These are phyloP conservation scores for Pseudonitzschia multistriata DNA, from an alignment of 108 stramenopile genomes.

Conservation along the genomic window DNA sequence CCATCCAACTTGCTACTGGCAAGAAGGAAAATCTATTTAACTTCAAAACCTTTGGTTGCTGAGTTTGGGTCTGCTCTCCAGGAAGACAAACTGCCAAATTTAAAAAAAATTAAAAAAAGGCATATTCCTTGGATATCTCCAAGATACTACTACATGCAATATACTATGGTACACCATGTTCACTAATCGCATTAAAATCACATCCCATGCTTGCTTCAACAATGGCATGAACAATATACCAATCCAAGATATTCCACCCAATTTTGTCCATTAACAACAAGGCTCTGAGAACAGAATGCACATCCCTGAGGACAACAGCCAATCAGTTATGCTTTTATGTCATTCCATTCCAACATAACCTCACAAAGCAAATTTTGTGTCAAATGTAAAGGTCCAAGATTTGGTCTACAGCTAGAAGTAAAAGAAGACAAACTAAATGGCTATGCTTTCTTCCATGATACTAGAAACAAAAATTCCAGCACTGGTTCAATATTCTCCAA, in stretches of 20 bases:
- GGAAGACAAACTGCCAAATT: neutral
- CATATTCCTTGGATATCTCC: constrained; percentile 29
- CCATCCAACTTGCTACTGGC: constrained; percentile 7
- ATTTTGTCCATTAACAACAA: neutral
- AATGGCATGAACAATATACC: constrained; percentile 46
- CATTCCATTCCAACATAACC: too few relatives aligned
- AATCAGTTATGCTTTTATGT: too few relatives aligned
- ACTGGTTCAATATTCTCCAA: too few relatives aligned
- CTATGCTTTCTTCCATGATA: too few relatives aligned
- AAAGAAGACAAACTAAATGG: too few relatives aligned
- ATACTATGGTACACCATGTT: too few relatives aligned
- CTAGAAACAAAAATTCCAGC: too few relatives aligned
- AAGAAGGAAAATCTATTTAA: constrained; percentile 7
- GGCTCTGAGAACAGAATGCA: neutral
- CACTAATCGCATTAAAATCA: constrained; percentile 36
- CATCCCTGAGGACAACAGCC: neutral
- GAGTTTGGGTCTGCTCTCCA: constrained; percentile 14
- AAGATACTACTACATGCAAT: constrained; percentile 27
- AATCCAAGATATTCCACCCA: constrained; percentile 16
- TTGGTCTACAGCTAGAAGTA: too few relatives aligned
- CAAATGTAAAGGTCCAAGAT: too few relatives aligned
- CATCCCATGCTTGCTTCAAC: constrained; percentile 35
- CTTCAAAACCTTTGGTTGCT: constrained; percentile 41
- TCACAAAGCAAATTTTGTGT: too few relatives aligned
- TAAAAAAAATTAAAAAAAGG: constrained; percentile 14